A percentile compares a stretch with the other conserved stretches of the same genome.
These are phyloP conservation scores for Pascua sp. DNA, from an alignment of 1,284 basidiomycete genomes.

Conservation along the genomic window DNA sequence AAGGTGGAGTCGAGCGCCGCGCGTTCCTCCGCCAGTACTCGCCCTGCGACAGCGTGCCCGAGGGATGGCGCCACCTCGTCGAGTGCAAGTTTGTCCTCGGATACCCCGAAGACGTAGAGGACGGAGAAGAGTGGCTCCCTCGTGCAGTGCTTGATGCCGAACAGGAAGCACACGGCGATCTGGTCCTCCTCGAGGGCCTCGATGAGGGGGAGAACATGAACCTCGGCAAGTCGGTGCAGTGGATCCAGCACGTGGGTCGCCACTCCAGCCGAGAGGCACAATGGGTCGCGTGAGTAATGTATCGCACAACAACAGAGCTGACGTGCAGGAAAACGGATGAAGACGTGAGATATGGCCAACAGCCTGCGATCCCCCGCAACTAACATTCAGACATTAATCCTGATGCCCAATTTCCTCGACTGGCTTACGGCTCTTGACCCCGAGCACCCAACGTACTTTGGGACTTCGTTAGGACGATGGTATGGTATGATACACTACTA, in stretches of 20 bases:
- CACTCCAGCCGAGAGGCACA: slow-evolving; percentile 7
- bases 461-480: slow-evolving; percentile 22
- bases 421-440: slow-evolving; percentile 17
- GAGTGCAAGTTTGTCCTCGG: slow-evolving; percentile 31
- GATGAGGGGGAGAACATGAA: slow-evolving; percentile 20
- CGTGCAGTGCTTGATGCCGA: slow-evolving; percentile 15
- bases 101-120: slow-evolving; percentile 8
- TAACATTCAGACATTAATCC: slow-evolving; percentile 19
- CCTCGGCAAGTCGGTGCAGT: slow-evolving; percentile 18
- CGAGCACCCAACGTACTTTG: slow-evolving; percentile 21
- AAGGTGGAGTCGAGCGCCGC: slow-evolving; percentile 11
- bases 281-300: slow-evolving; percentile 6
- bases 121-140: slow-evolving; percentile 18
- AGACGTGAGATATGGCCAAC: slow-evolving; percentile 17
- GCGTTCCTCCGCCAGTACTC: slow-evolving; percentile 18
- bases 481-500: slow-evolving; percentile 19
- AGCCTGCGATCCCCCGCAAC: background rate
- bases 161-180: slow-evolving; percentile 18
- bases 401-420: slow-evolving; percentile 25
- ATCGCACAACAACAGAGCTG: background rate
- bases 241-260: slow-evolving; percentile 33
- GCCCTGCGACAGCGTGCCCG: slow-evolving; percentile 13
- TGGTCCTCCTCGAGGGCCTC: slow-evolving; percentile 15
- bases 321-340: slow-evolving; percentile 22
- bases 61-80: slow-evolving; percentile 17